Base-by-base conservation (phyloP, 805 yeast genomes). In the Candida vartiovaarae region DNA sequence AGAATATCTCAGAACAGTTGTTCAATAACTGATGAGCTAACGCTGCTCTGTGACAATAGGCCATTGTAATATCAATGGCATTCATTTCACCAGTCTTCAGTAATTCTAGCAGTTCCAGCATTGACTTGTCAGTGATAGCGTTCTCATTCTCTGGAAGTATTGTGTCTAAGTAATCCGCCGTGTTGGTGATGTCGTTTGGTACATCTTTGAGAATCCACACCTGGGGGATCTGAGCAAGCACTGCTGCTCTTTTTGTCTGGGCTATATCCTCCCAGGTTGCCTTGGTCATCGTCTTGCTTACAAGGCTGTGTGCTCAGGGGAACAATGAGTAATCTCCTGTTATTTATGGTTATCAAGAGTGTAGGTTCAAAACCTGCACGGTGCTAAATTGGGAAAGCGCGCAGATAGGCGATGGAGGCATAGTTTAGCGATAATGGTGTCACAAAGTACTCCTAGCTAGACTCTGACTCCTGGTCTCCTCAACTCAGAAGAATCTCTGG, bases 11-110 rank as follows among this genome's bases (percentile, higher is more conserved):
- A 4, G 58, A 46, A 8, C 56, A 42, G 44, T 61, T 60, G 47
- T 62, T 70, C 45, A 61, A 57, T 45, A 79, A 59, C 51, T 78
- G 83, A 47, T 77, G 82, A 1, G 79, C 79, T 9, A 76, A 54
- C 3, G 78, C 69, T 2, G 84, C 76, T 38, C 84, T 60, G 52
- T 79, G 78, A 49, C 77, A 70, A 57, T 72, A 79, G 1, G 84
- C 47, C 11, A 15, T 36, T 15, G 41, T 37, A 32, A 47, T 38
- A 27, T 47, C 46, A n/a, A 38, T 32, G 5, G 50, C 42, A 10
- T 41, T 41, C 29, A 44, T 36, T 11, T 26, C 31, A 40, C 38
- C 40, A 8, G 23, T 5, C 7, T n/a, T n/a, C 25, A 47, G 39
- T 24, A 28, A 39, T 6, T 36, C 36, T 11, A 27, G 23, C 37